A percentile compares a stretch with the other conserved stretches of the same genome.
Conservation (phyloP, 345 rosid genomes). For the Gossypium sturtianum region DNA sequence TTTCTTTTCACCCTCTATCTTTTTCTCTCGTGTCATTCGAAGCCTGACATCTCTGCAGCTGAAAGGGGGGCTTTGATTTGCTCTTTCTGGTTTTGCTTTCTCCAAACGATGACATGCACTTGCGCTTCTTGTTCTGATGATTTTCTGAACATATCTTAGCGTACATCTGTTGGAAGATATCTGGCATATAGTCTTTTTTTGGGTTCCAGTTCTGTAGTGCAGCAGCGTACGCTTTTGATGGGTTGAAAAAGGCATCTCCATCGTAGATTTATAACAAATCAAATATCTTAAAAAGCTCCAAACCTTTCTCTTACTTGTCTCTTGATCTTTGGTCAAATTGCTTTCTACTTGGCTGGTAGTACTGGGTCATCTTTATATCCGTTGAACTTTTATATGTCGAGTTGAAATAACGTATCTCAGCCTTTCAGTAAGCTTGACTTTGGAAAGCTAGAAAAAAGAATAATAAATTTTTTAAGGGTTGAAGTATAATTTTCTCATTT, state of each 20-base stretch:
- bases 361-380: neutral
- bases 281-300: neutral
- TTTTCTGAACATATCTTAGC: slow-evolving; percentile 30
- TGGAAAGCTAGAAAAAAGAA: too few species aligned
- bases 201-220: slow-evolving; percentile 17
- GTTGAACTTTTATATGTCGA: neutral
- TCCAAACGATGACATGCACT: slow-evolving; percentile 35
- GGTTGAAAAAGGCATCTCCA: neutral
- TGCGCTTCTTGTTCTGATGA: slow-evolving; percentile 13
- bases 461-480: too few species aligned
- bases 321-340: neutral
- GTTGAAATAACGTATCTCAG: neutral
- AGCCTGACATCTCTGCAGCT: slow-evolving; percentile 35
- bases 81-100: neutral
- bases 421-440: slow-evolving; percentile 1
- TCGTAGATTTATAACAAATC: slow-evolving; percentile 1
- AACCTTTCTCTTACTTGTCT: neutral
- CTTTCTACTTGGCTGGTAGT: neutral
- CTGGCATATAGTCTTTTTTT: slow-evolving; percentile 16
- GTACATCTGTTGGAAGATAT: slow-evolving; percentile 40
- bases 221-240: neutral
- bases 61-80: slow-evolving; percentile 27
- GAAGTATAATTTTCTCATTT: too few species aligned
- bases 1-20: neutral
- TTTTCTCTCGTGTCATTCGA: slow-evolving; percentile 32